Conservation (phyloP, 1,284 basidiomycete species). For the Cutaneotrichosporon cutaneum region DNA sequence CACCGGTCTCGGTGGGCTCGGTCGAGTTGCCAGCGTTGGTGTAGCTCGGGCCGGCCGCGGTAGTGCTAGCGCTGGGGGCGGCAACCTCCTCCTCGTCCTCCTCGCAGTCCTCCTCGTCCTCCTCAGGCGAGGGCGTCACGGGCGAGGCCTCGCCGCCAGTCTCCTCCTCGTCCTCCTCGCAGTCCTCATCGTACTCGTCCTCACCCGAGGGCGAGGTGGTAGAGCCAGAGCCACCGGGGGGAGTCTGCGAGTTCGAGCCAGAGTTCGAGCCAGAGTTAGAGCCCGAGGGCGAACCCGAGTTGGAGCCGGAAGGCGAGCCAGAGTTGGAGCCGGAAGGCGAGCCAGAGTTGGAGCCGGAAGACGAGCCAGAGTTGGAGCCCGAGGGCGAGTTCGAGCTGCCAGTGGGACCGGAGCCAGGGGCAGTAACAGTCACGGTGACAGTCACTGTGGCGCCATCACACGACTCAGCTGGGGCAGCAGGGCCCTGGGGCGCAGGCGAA, state of each 20-base stretch:
- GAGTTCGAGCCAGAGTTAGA: not conserved
- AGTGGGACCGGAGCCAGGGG: conserved; percentile 1
- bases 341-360: not conserved
- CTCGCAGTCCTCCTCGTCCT: conserved; percentile 8
- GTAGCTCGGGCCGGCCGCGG: not conserved
- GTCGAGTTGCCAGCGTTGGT: conserved; percentile 3
- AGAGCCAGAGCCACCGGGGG: not conserved
- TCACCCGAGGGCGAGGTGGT: not conserved
- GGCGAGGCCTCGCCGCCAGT: not conserved
- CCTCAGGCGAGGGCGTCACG: not conserved
- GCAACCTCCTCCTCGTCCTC: not conserved
- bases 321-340: not conserved
- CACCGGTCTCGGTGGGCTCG: not conserved
- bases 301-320: conserved; percentile 24
- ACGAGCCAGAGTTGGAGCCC: not conserved
- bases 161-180: conserved; percentile 4
- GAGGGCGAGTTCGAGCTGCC: not conserved
- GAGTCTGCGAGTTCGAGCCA: not conserved
- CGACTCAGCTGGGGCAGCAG: not conserved
- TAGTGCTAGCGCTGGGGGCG: not conserved
- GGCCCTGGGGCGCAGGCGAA: not conserved
- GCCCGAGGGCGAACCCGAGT: conserved; percentile 50
- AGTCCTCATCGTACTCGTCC: conserved; percentile 2
- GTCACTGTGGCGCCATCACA: conserved; percentile 9
- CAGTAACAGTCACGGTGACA: conserved; percentile 17